Percentiles rank a stretch among this genome's conserved stretches.
Conservation (phyloP, 176 grass and related monocot genomes). For the bread wheat (Triticum aestivum) region IWGSC_CS_RefSeq_v2.1 NC_057804.1:591072791-591073290, state of each 20-base stretch:
- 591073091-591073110: conserved; percentile 35
- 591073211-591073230: background rate
- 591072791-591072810: conserved; percentile 45
- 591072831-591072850: background rate
- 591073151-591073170: too few relatives aligned
- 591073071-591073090: background rate
- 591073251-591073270: background rate
- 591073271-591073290: background rate
- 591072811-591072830: conserved; percentile 11
- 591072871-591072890: background rate
- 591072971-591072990: background rate
- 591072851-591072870: background rate
- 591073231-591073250: background rate
- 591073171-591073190: too few relatives aligned
- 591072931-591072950: background rate
- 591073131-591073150: too few relatives aligned
- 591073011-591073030: background rate
- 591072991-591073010: background rate
- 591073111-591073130: conserved; percentile 8
- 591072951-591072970: background rate
- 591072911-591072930: conserved; percentile 20
- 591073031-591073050: background rate
- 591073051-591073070: background rate
- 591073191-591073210: too few relatives aligned
- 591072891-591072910: conserved; percentile 25